A percentile compares a stretch with the other conserved stretches of the same genome.
Evolutionary conservation across 1,139 yeast genomes (phyloP).

Genomic region (Blastobotrys persicus): DNA sequence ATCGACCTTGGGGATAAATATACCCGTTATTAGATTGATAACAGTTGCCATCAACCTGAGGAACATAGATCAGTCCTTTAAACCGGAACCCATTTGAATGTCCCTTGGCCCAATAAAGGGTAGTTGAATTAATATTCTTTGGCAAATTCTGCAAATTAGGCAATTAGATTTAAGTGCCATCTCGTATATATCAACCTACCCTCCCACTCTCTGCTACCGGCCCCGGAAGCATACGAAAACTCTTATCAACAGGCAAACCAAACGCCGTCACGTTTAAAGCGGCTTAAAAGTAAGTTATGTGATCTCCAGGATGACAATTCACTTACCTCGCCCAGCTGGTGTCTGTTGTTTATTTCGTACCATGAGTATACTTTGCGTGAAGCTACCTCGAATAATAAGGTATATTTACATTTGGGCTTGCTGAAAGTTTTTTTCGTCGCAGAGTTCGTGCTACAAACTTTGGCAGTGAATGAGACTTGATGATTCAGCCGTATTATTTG

Average conservation of each 20-base stretch:
- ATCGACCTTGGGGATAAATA: background rate
- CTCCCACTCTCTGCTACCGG: background rate
- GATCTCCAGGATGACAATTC: background rate
- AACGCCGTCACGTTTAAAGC: background rate
- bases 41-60: background rate
- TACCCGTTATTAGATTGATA: background rate
- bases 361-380: too few species aligned
- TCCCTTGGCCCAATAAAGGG: background rate
- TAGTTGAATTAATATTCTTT: background rate
- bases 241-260: background rate
- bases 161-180: background rate
- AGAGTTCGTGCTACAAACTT: too few species aligned
- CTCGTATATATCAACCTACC: background rate
- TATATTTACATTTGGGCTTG: too few species aligned
- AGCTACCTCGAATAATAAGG: too few species aligned
- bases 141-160: background rate
- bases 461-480: too few species aligned
- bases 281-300: background rate
- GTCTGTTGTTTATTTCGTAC: background rate
- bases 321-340: background rate
- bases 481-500: too few species aligned
- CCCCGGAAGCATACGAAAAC: background rate
- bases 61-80: constrained; percentile 1
- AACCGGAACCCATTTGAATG: background rate
- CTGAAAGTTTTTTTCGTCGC: too few species aligned